A percentile compares a stretch with the other conserved stretches of the same genome.
Conservation (phyloP, 768 basidiomycete species). For the Hericium rajendrae region DNA sequence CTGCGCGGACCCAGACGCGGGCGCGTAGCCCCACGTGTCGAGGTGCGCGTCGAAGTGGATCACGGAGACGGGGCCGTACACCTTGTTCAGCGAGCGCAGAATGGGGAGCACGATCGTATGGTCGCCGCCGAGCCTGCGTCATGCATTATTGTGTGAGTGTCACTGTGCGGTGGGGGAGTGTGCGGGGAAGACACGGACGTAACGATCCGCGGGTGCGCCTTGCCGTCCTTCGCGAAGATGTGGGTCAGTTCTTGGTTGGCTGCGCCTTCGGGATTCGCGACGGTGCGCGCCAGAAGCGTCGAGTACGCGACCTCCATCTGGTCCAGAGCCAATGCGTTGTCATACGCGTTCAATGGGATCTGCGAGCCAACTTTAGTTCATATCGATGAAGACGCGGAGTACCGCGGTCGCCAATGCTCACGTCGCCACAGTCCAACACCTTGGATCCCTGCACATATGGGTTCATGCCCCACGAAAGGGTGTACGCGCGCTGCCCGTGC, state of each 20-base stretch:
- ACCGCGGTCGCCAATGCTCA: conserved; percentile 18
- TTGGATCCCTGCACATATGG: conserved; percentile 50
- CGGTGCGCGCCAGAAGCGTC: conserved; percentile 55
- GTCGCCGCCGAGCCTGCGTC: conserved; percentile 55
- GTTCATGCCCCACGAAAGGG: conserved; percentile 60
- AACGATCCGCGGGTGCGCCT: conserved; percentile 66
- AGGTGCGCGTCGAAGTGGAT: conserved; percentile 78
- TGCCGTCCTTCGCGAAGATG: conserved; percentile 43
- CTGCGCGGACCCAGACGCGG: conserved; percentile 35
- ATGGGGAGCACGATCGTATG: conserved; percentile 86
- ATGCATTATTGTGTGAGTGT: conserved; percentile 5
- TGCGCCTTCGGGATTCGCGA: conserved; percentile 17
- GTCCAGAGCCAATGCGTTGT: conserved; percentile 74
- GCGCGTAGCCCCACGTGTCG: conserved; percentile 50
- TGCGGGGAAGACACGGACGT: conserved; percentile 27
- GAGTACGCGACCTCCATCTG: conserved; percentile 84
- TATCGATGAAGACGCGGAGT: neutral
- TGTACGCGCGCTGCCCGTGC: conserved; percentile 49
- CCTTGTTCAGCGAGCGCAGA: conserved; percentile 64
- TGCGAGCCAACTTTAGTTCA: conserved; percentile 17
- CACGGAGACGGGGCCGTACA: conserved; percentile 75
- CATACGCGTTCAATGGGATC: conserved; percentile 74
- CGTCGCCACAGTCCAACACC: conserved; percentile 81
- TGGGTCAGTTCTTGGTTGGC: conserved; percentile 18
- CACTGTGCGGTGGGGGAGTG: neutral